Conservation (phyloP, 2,329 filamentous ascomycete genomes). For the Fusarium graminum region DNA sequence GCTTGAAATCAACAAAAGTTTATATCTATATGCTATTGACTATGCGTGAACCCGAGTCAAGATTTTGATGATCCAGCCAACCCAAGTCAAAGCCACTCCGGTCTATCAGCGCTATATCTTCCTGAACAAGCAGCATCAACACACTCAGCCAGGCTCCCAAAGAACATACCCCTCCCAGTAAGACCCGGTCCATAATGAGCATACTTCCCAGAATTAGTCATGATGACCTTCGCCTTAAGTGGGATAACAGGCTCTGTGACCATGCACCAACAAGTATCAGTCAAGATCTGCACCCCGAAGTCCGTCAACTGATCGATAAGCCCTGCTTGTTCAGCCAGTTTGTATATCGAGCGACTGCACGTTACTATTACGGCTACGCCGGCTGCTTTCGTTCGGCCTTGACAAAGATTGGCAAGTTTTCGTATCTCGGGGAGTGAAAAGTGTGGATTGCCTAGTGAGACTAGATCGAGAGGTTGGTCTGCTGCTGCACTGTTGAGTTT, state of each 20-base stretch:
- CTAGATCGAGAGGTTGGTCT: slow-evolving; percentile 17
- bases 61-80: not conserved
- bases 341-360: slow-evolving; percentile 23
- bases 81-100: slow-evolving; percentile 10
- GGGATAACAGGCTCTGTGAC: slow-evolving; percentile 36
- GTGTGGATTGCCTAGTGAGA: slow-evolving; percentile 41
- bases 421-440: slow-evolving; percentile 36
- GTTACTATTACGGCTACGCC: slow-evolving; percentile 8
- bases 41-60: not conserved
- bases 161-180: slow-evolving; percentile 41
- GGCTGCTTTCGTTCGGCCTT: slow-evolving; percentile 1
- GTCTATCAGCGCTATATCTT: slow-evolving; percentile 5
- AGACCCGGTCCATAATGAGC: slow-evolving; percentile 38
- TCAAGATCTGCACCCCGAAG: slow-evolving; percentile 31
- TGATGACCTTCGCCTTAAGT: slow-evolving; percentile 4
- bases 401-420: not conserved
- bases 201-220: slow-evolving; percentile 43
- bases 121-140: slow-evolving; percentile 43
- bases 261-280: slow-evolving; percentile 39
- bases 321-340: slow-evolving; percentile 34
- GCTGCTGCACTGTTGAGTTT: slow-evolving; percentile 23
- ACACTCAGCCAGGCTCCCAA: slow-evolving; percentile 45
- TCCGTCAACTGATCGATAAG: slow-evolving; percentile 10
- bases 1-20: not conserved
- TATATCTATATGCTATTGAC: not conserved